Evolutionary conservation across 2,329 filamentous ascomycete species (phyloP), one percentile per base, ranked within the genome.

Genomic region (Rutstroemia sp.): DNA sequence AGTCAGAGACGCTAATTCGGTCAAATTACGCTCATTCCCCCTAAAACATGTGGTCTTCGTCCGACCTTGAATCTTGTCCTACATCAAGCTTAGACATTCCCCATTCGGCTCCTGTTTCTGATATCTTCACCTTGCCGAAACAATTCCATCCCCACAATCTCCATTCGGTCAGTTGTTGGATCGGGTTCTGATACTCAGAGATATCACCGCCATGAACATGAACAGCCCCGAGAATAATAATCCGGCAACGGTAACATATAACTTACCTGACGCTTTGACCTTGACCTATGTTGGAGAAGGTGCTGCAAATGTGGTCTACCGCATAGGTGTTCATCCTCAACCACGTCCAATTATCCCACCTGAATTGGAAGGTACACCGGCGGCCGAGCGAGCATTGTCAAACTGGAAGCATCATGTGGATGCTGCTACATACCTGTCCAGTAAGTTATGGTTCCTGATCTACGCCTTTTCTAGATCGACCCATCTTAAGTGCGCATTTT

Each of bases 221-320:
- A 16, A 18, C 16, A 25, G 10, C 25, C 16, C 5, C 19, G 30
- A 34, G 9, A 14, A 21, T 6, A 47, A 44, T 14, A 39, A 2
- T 34, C 42, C 14, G 46, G 14, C 23, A 42, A 21, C 1, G 27
- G 23, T 10, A 34, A 30, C 4, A 42, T 50, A 4, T 27, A 55
- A 23, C 23, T 49, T 48, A 16, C 42, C 42, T 2, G 19, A 47
- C 23, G 42, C 21, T 38, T 23, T 38, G 19, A 18, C 14, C 3
- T 38, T 56, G 7, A 25, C 50, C 1, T 82, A 81, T 60, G 70
- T 83, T 9, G 77, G 77, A 23, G 88, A 94, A 70, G 89, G 88
- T 23, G 85, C 87, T 23, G 88, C 89, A 53, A 92, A 94, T 69
- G 79, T 86, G 52, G 85, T 92, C 60, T 91, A 88, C 66, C 78